Conservation (phyloP, 148 eudicot genomes). For the Rhododendron williamsianum region DNA sequence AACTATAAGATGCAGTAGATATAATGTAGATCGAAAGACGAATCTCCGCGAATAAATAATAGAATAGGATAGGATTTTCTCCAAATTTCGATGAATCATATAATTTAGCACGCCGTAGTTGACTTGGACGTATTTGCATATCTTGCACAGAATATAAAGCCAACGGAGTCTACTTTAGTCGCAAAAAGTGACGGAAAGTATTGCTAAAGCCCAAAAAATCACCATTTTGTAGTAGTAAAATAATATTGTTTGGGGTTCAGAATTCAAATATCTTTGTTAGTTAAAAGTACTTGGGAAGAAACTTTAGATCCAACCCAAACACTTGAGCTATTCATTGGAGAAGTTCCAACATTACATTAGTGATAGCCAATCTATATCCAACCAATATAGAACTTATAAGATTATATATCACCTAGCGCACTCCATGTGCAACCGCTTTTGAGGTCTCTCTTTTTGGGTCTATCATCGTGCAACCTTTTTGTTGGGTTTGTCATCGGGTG, state of each 20-base stretch:
- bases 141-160: neutral
- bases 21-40: too few species aligned
- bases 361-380: neutral
- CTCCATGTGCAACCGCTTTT: too few species aligned
- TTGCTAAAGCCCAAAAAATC: neutral
- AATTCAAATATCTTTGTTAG: neutral
- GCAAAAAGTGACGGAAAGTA: neutral
- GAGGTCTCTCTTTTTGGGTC: too few species aligned
- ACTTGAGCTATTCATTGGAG: neutral
- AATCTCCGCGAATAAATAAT: too few species aligned
- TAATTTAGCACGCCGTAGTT: neutral
- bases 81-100: too few species aligned
- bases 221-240: neutral
- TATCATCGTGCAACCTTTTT: neutral
- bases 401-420: too few species aligned
- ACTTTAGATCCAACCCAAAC: neutral
- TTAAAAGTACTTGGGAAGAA: neutral
- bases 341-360: neutral
- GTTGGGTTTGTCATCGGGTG: neutral
- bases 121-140: neutral
- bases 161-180: neutral
- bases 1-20: too few species aligned
- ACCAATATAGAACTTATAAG: neutral
- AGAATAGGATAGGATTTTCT: too few species aligned
- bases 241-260: neutral